These are phyloP conservation scores for Phyllosticta ampelicida DNA, from an alignment of 2,329 filamentous ascomycete genomes.

Conservation along the genomic window DNA sequence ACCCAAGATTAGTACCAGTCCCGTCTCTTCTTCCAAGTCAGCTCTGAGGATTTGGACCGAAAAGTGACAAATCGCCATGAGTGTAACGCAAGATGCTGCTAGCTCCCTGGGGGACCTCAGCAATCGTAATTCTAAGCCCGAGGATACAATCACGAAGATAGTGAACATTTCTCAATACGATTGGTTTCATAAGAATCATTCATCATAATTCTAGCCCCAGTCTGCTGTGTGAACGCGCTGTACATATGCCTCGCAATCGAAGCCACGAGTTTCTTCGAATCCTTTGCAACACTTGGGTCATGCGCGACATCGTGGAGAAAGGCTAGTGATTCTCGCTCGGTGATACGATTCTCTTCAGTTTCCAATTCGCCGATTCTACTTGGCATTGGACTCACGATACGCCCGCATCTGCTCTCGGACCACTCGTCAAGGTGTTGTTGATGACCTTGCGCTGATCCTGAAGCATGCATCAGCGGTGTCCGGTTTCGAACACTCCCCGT, in stretches of 20 bases:
- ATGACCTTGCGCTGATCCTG: background rate
- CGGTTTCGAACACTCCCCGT: too few relatives aligned
- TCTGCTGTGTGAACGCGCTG: constrained; percentile 2
- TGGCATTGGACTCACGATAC: background rate
- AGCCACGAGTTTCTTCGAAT: background rate
- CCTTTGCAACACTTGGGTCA: background rate
- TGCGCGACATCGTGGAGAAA: background rate
- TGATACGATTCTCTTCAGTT: background rate
- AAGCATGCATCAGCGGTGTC: background rate
- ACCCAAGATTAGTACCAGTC: background rate
- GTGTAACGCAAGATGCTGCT: background rate
- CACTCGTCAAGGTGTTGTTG: background rate
- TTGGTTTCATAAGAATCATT: too few relatives aligned
- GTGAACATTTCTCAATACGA: too few relatives aligned
- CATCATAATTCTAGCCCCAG: background rate
- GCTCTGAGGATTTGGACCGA: too few relatives aligned
- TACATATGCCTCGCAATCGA: background rate
- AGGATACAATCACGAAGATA: too few relatives aligned
- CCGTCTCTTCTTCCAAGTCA: background rate
- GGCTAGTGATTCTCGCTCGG: background rate
- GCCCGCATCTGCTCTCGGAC: background rate
- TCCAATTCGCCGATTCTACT: background rate
- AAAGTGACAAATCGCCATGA: background rate
- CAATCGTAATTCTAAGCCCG: too few relatives aligned
- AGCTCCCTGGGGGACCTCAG: background rate